phyloP scores from a whole-genome alignment of 1,284 basidiomycete species.

The Pseudozyma sp. region DNA sequence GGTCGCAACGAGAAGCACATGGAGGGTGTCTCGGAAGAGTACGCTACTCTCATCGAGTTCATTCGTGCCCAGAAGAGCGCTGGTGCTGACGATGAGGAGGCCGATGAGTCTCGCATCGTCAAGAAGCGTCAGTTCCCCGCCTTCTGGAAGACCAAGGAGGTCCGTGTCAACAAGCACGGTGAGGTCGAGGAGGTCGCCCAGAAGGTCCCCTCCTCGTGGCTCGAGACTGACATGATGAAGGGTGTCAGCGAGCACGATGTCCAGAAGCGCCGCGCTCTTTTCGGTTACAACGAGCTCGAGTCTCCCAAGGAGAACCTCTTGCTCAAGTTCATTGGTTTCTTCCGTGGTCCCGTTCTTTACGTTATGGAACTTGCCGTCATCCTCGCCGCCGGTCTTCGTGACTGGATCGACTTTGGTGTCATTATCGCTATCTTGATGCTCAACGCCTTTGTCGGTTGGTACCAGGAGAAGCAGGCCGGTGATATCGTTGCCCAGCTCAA shows the following conservation, averaged over 20 bases:
- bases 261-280: slow-evolving; percentile 64
- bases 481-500: slow-evolving; percentile 74
- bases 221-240: slow-evolving; percentile 72
- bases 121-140: slow-evolving; percentile 63
- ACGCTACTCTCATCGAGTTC: slow-evolving; percentile 63
- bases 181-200: slow-evolving; percentile 65
- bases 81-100: slow-evolving; percentile 55
- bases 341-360: slow-evolving; percentile 70
- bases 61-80: slow-evolving; percentile 62
- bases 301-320: slow-evolving; percentile 71
- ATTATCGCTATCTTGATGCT: slow-evolving; percentile 70
- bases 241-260: slow-evolving; percentile 71
- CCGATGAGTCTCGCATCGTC: slow-evolving; percentile 59
- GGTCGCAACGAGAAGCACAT: slow-evolving; percentile 47
- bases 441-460: slow-evolving; percentile 75
- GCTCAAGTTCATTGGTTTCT: slow-evolving; percentile 71
- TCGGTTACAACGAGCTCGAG: slow-evolving; percentile 70
- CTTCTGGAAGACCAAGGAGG: slow-evolving; percentile 66
- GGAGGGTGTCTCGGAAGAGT: slow-evolving; percentile 61
- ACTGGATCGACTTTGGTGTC: slow-evolving; percentile 74
- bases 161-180: slow-evolving; percentile 69
- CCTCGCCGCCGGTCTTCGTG: slow-evolving; percentile 70
- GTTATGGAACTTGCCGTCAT: slow-evolving; percentile 70
- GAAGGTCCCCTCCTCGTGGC: slow-evolving; percentile 68
- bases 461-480: slow-evolving; percentile 73